phyloP scores from a whole-genome alignment of 306 rosid species.

The Styphnolobium japonicum region DNA sequence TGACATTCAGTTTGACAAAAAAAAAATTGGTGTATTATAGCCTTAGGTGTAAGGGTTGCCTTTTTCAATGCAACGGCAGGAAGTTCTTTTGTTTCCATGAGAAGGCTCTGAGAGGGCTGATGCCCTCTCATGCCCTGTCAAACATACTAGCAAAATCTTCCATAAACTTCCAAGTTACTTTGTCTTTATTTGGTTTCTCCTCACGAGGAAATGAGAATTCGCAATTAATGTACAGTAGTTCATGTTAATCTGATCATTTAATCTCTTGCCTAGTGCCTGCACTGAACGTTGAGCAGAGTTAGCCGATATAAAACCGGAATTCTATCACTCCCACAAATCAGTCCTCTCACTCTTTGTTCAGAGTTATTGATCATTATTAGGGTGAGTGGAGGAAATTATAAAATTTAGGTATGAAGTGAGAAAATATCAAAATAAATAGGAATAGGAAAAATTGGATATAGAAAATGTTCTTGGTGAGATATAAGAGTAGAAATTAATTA shows the following conservation, averaged over 20 bases:
- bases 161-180: too few species aligned
- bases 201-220: neutral
- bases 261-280: neutral
- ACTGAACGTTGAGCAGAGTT: neutral
- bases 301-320: neutral
- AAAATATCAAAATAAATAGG: too few species aligned
- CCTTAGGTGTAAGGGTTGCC: conserved; percentile 57
- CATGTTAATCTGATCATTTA: neutral
- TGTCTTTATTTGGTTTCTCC: neutral
- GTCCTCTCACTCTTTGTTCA: too few species aligned
- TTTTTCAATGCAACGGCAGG: conserved; percentile 29
- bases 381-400: too few species aligned
- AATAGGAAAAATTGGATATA: too few species aligned
- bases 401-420: too few species aligned
- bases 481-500: too few species aligned
- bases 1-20: conserved; percentile 61
- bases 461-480: too few species aligned
- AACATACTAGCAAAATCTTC: neutral
- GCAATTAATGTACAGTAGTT: neutral
- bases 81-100: conserved; percentile 53
- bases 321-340: too few species aligned
- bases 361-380: too few species aligned
- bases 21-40: conserved; percentile 65
- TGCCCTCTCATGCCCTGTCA: too few species aligned
- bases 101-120: conserved; percentile 28